Evolutionary conservation across 805 yeast genomes (phyloP).

Genomic region (Candida manassasensis): DNA sequence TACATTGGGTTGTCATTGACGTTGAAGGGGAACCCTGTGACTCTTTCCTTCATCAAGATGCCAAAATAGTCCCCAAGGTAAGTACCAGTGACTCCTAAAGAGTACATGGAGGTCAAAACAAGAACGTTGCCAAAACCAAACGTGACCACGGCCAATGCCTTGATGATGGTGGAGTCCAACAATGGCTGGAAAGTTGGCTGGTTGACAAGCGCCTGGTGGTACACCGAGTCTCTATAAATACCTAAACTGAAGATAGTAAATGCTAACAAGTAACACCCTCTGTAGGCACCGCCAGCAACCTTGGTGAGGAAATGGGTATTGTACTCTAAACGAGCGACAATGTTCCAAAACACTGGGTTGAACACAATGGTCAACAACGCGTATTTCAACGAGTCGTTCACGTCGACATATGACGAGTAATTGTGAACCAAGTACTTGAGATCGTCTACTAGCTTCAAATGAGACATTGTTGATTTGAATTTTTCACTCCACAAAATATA

Average conservation of each 20-base stretch:
- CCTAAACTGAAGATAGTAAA: conserved; percentile 81
- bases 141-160: conserved; percentile 47
- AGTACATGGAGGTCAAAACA: conserved; percentile 83
- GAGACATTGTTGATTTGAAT: background rate
- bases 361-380: conserved; percentile 71
- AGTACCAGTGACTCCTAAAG: conserved; percentile 92
- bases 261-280: conserved; percentile 86
- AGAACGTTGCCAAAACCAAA: conserved; percentile 74
- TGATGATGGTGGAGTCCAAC: conserved; percentile 31
- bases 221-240: conserved; percentile 69
- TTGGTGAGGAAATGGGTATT: conserved; percentile 72
- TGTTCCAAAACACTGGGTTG: conserved; percentile 95
- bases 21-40: conserved; percentile 90
- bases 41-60: conserved; percentile 84
- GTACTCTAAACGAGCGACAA: conserved; percentile 84
- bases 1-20: conserved; percentile 94
- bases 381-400: conserved; percentile 18
- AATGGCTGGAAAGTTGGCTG: conserved; percentile 67
- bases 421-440: conserved; percentile 16
- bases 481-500: no score
- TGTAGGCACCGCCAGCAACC: conserved; percentile 56
- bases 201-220: conserved; percentile 61
- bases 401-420: conserved; percentile 17
- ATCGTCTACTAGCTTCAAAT: conserved; percentile 9
- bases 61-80: conserved; percentile 97